Conservation (phyloP, 2,329 filamentous ascomycete species). For the Gaeumannomyces sp. region DNA sequence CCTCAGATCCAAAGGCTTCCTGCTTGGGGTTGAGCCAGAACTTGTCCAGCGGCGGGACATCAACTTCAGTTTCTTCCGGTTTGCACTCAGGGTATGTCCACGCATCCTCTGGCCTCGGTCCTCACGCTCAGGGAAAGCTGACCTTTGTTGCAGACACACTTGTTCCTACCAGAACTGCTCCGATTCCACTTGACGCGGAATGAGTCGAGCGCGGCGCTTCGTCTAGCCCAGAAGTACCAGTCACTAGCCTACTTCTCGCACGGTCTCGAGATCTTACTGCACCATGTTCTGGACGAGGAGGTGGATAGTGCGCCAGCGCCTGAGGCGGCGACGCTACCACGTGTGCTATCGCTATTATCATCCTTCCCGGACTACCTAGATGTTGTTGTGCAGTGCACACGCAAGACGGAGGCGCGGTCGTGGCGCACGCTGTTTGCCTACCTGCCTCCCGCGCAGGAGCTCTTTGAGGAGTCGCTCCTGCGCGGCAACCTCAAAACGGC, state of each 20-base stretch:
- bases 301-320: conserved; percentile 61
- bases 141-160: conserved; percentile 59
- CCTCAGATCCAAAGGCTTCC: conserved; percentile 79
- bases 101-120: not conserved
- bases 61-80: conserved; percentile 83
- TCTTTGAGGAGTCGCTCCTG: conserved; percentile 88
- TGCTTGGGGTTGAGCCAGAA: conserved; percentile 87
- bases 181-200: conserved; percentile 71
- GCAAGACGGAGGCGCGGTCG: conserved; percentile 91
- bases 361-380: conserved; percentile 84
- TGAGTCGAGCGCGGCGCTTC: conserved; percentile 73
- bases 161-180: conserved; percentile 85
- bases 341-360: conserved; percentile 58
- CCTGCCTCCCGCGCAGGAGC: conserved; percentile 78
- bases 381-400: conserved; percentile 92
- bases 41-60: conserved; percentile 89
- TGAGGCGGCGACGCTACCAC: conserved; percentile 57
- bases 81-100: conserved; percentile 70
- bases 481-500: conserved; percentile 88
- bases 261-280: conserved; percentile 83
- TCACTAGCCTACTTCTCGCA: conserved; percentile 88
- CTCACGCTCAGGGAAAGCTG: not conserved
- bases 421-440: conserved; percentile 93
- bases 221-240: conserved; percentile 78
- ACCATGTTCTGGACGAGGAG: conserved; percentile 90